These are phyloP conservation scores for Rosellinia necatrix DNA, from an alignment of 2,329 filamentous ascomycete species.

Conservation along the genomic window DNA sequence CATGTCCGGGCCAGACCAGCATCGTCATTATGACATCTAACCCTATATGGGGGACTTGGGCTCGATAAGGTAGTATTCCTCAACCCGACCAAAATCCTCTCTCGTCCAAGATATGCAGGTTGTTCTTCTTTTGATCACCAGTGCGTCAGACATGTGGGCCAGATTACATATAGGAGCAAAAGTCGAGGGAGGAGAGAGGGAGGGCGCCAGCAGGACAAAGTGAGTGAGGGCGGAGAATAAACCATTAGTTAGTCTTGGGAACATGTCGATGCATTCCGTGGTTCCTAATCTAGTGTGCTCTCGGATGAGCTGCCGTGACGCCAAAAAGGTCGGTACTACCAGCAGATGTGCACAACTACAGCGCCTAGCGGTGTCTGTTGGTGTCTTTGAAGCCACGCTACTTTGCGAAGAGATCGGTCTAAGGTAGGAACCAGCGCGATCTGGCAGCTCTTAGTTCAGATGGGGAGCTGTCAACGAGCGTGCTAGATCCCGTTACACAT, in stretches of 20 bases:
- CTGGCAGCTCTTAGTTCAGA: conserved; percentile 18
- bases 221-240: not conserved
- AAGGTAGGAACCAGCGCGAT: conserved; percentile 26
- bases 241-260: not conserved
- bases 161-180: conserved; percentile 3
- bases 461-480: conserved; percentile 20
- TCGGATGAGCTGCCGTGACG: conserved; percentile 23
- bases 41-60: conserved; percentile 8
- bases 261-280: conserved; percentile 13
- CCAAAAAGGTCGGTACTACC: conserved; percentile 10
- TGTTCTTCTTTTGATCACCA: conserved; percentile 23
- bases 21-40: conserved; percentile 23
- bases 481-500: conserved; percentile 25
- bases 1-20: conserved; percentile 6
- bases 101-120: conserved; percentile 14
- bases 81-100: conserved; percentile 6
- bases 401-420: conserved; percentile 22
- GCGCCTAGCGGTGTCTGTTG: conserved; percentile 18
- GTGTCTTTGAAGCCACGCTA: conserved; percentile 8
- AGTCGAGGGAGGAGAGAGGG: not conserved
- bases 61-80: conserved; percentile 8
- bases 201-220: not conserved
- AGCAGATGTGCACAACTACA: conserved; percentile 2
- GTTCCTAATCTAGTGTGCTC: conserved; percentile 19
- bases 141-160: conserved; percentile 26